Percentiles rank a stretch among this genome's conserved stretches.
Conservation (phyloP, 225 moss, liverwort and hornwort genomes). For the Ulota crispa region DNA sequence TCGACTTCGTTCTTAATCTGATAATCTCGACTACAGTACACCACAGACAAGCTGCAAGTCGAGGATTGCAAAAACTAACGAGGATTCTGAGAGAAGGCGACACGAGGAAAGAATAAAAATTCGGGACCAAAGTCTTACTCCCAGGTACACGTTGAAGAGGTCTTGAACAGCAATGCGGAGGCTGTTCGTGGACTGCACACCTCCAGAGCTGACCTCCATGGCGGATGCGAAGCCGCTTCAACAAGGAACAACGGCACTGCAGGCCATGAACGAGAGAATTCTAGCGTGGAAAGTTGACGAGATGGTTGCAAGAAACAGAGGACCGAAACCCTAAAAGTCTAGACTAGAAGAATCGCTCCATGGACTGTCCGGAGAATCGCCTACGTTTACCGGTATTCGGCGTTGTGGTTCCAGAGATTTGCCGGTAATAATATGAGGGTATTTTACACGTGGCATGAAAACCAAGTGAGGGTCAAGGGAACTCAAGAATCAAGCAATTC, state of each 20-base stretch:
- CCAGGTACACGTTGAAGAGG: constrained; percentile 82
- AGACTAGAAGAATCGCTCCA: background rate
- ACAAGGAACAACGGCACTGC: background rate
- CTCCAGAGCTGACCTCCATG: constrained; percentile 85
- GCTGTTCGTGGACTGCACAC: constrained; percentile 53
- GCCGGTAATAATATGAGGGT: too few relatives aligned
- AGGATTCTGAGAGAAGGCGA: background rate
- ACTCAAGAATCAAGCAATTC: too few relatives aligned
- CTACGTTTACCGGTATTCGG: background rate
- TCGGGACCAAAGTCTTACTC: constrained; percentile 35
- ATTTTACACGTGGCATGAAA: too few relatives aligned
- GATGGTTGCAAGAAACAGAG: constrained; percentile 15
- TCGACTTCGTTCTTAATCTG: too few relatives aligned
- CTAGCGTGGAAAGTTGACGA: background rate
- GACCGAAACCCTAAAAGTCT: constrained; percentile 30
- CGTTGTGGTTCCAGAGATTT: too few relatives aligned
- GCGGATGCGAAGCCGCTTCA: constrained; percentile 11
- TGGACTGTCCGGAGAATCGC: background rate
- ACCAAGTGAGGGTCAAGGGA: too few relatives aligned
- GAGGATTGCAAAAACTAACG: background rate
- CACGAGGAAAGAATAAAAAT: background rate
- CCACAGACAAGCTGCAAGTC: background rate
- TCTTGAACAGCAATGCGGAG: constrained; percentile 78
- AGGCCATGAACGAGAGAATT: constrained; percentile 9
- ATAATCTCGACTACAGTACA: background rate